A percentile compares a stretch with the other conserved stretches of the same genome.
Conservation (phyloP, 306 rosid genomes). For the Comarum palustre region DNA sequence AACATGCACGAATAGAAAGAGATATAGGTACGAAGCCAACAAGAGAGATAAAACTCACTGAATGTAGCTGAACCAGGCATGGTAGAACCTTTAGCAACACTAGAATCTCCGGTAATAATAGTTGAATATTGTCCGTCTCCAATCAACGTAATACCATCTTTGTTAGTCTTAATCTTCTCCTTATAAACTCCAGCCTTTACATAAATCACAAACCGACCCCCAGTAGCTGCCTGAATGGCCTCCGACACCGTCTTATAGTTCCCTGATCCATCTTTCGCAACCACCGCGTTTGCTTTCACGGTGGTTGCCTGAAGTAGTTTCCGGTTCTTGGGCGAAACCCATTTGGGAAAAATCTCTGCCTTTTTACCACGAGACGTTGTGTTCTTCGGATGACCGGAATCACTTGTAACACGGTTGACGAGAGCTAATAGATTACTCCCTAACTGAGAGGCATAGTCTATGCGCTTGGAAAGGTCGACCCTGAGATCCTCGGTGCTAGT, state of each 20-base stretch:
- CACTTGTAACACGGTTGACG: constrained; percentile 25
- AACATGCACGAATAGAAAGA: neutral
- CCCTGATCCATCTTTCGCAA: constrained; percentile 50
- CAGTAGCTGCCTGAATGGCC: constrained; percentile 45
- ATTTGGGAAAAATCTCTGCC: constrained; percentile 25
- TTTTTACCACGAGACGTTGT: neutral
- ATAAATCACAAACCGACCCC: constrained; percentile 47
- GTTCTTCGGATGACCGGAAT: neutral
- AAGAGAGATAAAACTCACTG: constrained; percentile 22
- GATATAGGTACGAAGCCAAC: neutral
- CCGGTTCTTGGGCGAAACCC: constrained; percentile 33
- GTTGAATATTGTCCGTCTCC: constrained; percentile 53
- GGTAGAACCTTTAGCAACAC: constrained; percentile 27
- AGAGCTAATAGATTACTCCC: constrained; percentile 50
- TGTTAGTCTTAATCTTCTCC: constrained; percentile 45
- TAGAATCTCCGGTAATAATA: constrained; percentile 31
- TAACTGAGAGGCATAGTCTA: constrained; percentile 37
- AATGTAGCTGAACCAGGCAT: constrained; percentile 41
- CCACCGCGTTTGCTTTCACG: constrained; percentile 39
- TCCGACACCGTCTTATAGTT: constrained; percentile 44
- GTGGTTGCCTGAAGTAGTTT: constrained; percentile 33
- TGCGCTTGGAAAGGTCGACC: constrained; percentile 26
- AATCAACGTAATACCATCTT: constrained; percentile 48
- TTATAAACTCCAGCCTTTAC: constrained; percentile 45
- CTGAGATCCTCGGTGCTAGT: neutral